Base-by-base conservation (phyloP, 2,329 filamentous ascomycete genomes). In the Phaeoacremonium minimum region DNA sequence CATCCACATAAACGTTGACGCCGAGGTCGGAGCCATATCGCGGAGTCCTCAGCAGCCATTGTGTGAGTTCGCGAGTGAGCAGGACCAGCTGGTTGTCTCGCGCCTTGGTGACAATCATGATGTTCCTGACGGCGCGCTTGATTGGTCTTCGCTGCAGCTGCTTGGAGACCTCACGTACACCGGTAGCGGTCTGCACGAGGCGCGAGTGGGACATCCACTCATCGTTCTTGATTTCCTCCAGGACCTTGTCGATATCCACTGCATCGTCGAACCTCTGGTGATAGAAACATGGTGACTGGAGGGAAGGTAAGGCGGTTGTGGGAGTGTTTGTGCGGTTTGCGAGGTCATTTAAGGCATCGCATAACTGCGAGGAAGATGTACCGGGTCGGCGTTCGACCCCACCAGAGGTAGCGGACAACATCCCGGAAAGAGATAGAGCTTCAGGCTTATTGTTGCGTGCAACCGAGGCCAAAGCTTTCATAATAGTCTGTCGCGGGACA, bases 31-130 rank as follows among this genome's bases (percentile, higher is more conserved):
- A 88, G 30, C 88, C 88, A 57, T 98, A 95, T 32, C 93, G 80
- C 11, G 93, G 89, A 4, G 89, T 96, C 43, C 76, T 77, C 42
- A 98, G 75, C 20, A 98, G 73, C 88, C 91, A 98, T 48, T 83
- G 78, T 9, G 91, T 73, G 41, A 98, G 69, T 58, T 98, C 89
- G 41, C 87, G 78, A 2, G 93, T 98, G 48, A 96, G 71, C 48
- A 85, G 78, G 20, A 98, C 91, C 13, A 98, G 75, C 49, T 87
- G 81, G 56, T 98, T 97, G 65, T 98, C 93, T 45, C 93, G 81
- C 15, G 93, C 93, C 64, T 97, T 98, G 43, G 93, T 98, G 46
- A 98, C 87, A 53, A 98, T 95, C 93, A 98, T 97, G 53, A 98
- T 79, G 58, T 88, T 96, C 54, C 80, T 81, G 32, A 98, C 90